Percentiles rank a stretch among this genome's conserved stretches.
Conservation (phyloP, 2,329 filamentous ascomycete species). For the Aspergillus bombycis region DNA sequence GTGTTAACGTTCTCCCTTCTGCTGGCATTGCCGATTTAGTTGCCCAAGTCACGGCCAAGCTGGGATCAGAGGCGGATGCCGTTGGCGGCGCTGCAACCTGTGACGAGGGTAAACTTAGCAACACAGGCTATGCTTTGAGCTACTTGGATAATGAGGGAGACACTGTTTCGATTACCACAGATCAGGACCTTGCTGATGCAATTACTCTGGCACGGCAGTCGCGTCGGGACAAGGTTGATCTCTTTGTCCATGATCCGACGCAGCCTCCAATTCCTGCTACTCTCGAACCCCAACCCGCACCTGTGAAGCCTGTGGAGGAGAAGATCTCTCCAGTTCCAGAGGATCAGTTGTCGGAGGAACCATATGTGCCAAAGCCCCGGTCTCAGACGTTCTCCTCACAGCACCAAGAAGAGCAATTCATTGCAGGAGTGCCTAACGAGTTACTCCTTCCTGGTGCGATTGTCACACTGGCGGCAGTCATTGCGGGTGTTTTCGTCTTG, state of each 20-base stretch:
- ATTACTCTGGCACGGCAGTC: constrained; percentile 79
- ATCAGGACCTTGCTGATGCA: constrained; percentile 89
- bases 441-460: constrained; percentile 90
- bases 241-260: constrained; percentile 93
- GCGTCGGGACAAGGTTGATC: constrained; percentile 87
- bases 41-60: constrained; percentile 75
- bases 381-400: constrained; percentile 52
- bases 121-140: constrained; percentile 84
- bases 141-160: constrained; percentile 98
- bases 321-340: constrained; percentile 48
- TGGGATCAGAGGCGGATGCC: constrained; percentile 78
- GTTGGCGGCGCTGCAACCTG: constrained; percentile 80
- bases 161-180: constrained; percentile 93
- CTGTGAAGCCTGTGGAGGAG: constrained; percentile 52
- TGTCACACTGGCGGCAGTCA: constrained; percentile 91
- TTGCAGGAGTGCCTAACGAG: constrained; percentile 91
- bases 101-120: constrained; percentile 76
- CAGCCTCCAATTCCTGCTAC: constrained; percentile 76
- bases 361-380: constrained; percentile 44
- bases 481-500: constrained; percentile 89
- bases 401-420: constrained; percentile 71
- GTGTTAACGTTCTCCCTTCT: constrained; percentile 79
- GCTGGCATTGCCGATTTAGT: constrained; percentile 82
- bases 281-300: constrained; percentile 60
- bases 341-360: constrained; percentile 56